Base-by-base conservation (phyloP, 331 rosid species). In the Cydonia oblonga region DNA sequence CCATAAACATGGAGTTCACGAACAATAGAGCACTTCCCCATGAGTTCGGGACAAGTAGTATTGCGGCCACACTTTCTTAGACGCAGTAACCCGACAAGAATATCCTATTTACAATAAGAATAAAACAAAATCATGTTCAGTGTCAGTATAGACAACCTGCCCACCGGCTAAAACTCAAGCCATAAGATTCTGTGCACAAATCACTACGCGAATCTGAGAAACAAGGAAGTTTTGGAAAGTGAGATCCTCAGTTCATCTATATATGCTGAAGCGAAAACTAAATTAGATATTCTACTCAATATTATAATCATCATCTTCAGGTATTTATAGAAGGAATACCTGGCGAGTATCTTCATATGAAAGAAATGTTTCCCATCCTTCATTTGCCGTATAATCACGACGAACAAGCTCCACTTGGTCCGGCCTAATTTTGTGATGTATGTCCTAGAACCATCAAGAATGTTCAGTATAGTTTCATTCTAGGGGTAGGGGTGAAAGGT, bases 1-100 rank as follows among this genome's bases (percentile, higher is more conserved):
- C 99, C 99, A 75, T 95, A 95, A 73, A 95, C 97, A 46, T 91
- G 99, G 70, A 95, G 97, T 76, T 95, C 99, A 8, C 97, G 99
- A 70, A 95, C 89, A 76, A 95, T 88, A 61, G 99, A 91, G 60
- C 96, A 91, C 80, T 77, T 95, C 44, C 96, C 99, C 79, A 85
- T 70, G 52, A 95, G 96, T 83, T 95, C 99, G 26, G 97, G 96
- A 84, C 93, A 91, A 10, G 96, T 79, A 54, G 91, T 83, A 76
- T 89, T 95, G 19, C 76, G 82, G 56, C 97, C 89, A 63, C 99
- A 95, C 83, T 87, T 95, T 25, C 99, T 87, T 71, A 93, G 77
- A 46, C 99, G 83, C 73, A 95, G 79, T 78, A 95, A 83, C 71
- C 99, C 99, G 30, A 95, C 99, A 20, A 95, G 96, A 73, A 91